Conservation (phyloP, 1,284 basidiomycete species). For the Salmacisia buchloeana region DNA sequence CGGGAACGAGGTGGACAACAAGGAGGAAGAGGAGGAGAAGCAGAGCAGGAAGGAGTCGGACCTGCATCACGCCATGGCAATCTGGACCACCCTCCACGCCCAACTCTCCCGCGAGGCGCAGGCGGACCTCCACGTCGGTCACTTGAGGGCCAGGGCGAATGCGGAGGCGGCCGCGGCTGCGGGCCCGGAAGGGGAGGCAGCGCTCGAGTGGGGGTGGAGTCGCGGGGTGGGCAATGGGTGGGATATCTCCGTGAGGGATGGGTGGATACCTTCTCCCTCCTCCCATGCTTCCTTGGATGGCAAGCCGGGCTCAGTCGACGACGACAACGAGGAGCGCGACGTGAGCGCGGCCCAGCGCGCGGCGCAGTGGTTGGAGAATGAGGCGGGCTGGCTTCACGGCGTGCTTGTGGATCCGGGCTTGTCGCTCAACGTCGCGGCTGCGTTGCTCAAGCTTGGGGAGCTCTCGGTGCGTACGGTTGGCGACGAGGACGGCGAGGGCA, state of each 20-base stretch:
- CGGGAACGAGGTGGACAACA: background rate
- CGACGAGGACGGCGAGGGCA: no score
- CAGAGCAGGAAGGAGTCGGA: background rate
- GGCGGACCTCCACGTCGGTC: background rate
- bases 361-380: background rate
- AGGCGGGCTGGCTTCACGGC: background rate
- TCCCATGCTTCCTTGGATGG: no score
- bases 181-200: background rate
- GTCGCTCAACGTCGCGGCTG: background rate
- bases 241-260: background rate
- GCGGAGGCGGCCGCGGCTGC: background rate
- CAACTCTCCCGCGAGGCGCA: background rate
- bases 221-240: background rate
- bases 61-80: background rate
- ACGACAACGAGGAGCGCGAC: no score
- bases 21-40: no score
- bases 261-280: background rate
- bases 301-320: background rate
- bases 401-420: background rate
- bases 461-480: no score
- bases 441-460: conserved; percentile 3
- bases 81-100: background rate
- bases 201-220: background rate
- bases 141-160: background rate
- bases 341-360: no score